Conservation (phyloP, 1,139 yeast species). For the Kurtzmaniella quercitrusa region DNA sequence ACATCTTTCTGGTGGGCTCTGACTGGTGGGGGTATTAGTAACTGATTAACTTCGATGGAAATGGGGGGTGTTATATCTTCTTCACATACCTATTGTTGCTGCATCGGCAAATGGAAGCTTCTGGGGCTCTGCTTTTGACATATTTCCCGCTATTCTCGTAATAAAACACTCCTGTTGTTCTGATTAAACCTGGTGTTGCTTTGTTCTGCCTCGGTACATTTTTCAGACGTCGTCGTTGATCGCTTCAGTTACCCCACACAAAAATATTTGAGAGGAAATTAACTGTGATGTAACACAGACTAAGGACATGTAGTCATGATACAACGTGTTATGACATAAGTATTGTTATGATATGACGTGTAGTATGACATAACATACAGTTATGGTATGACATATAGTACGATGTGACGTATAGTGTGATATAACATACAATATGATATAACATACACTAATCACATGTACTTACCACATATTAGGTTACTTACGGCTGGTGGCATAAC, state of each 20-base stretch:
- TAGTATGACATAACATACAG: no score
- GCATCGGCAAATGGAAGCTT: constrained; percentile 45
- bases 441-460: no score
- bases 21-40: constrained; percentile 29
- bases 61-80: background rate
- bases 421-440: no score
- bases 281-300: no score
- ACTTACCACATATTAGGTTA: no score
- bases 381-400: no score
- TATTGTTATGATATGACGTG: no score
- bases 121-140: background rate
- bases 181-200: background rate
- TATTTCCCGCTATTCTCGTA: background rate
- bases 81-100: constrained; percentile 42
- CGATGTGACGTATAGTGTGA: no score
- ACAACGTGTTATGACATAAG: no score
- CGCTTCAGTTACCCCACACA: background rate
- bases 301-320: background rate
- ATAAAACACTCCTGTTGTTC: background rate
- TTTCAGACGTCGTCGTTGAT: background rate
- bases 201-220: background rate
- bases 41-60: background rate
- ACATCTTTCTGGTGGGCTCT: constrained; percentile 88
- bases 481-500: no score
- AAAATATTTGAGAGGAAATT: background rate